phyloP scores from a whole-genome alignment of 2,329 filamentous ascomycete species.

The Cordyceps pruinosa region DNA sequence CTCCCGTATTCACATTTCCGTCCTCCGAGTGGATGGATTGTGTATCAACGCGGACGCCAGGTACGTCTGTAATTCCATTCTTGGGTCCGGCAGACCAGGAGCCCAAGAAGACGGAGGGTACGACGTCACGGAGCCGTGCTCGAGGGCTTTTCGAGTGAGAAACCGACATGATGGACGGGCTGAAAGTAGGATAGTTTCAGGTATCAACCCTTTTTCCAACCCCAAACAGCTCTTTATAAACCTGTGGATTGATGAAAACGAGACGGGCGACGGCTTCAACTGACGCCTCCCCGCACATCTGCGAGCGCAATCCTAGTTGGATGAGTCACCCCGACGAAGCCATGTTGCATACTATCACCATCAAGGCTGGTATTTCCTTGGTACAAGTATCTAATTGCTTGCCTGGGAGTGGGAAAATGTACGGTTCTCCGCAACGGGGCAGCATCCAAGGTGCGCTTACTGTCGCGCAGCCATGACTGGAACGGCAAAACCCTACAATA shows the following conservation, averaged over 20 bases:
- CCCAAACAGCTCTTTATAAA: not conserved
- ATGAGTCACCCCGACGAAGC: conserved; percentile 11
- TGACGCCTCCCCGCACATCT: not conserved
- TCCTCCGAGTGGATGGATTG: conserved; percentile 28
- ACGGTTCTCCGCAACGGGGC: too few relatives aligned
- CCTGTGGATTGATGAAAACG: not conserved
- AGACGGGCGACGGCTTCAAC: not conserved
- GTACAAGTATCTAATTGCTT: not conserved
- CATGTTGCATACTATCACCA: conserved; percentile 11
- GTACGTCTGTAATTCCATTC: conserved; percentile 38
- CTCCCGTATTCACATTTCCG: conserved; percentile 33
- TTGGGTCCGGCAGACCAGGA: conserved; percentile 31
- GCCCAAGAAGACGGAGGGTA: conserved; percentile 33
- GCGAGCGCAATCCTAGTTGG: not conserved
- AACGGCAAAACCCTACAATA: too few relatives aligned
- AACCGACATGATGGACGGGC: not conserved
- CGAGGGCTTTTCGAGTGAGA: not conserved
- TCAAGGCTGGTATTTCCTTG: not conserved
- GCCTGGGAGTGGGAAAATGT: not conserved
- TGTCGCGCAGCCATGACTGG: too few relatives aligned
- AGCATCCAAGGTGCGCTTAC: too few relatives aligned
- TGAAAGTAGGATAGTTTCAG: not conserved
- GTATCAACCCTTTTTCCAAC: not conserved
- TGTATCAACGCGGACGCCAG: conserved; percentile 34
- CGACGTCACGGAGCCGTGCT: conserved; percentile 29